Conservation (phyloP, 306 rosid genomes). For the Vicia villosa region DNA sequence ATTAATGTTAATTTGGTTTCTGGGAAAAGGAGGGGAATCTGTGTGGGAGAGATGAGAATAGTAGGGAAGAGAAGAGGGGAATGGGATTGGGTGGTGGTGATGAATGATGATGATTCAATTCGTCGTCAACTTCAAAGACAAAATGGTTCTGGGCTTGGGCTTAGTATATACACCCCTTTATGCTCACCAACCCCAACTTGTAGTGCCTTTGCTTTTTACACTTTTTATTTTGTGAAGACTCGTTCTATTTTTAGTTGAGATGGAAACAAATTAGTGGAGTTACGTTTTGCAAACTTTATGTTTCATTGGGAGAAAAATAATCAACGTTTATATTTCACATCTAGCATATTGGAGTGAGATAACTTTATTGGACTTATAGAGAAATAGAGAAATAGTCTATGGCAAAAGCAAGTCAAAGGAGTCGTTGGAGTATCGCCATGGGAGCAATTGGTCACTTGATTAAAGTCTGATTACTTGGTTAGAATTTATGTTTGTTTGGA, state of each 20-base stretch:
- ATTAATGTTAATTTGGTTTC: not conserved
- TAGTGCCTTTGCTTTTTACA: not conserved
- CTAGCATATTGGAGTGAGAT: too few relatives aligned
- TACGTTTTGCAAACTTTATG: too few relatives aligned
- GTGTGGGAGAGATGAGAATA: constrained; percentile 2
- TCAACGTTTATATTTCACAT: too few relatives aligned
- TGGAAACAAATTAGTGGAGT: too few relatives aligned
- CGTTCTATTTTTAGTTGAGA: not conserved
- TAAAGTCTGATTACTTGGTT: too few relatives aligned
- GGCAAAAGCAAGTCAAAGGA: too few relatives aligned
- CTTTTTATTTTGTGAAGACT: not conserved
- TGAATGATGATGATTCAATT: not conserved
- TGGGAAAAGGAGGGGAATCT: constrained; percentile 22
- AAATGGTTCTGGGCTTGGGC: not conserved
- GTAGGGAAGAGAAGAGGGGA: not conserved
- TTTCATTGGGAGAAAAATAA: too few relatives aligned
- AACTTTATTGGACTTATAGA: too few relatives aligned
- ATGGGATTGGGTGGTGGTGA: not conserved
- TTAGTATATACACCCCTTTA: not conserved
- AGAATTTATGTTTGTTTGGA: too few relatives aligned
- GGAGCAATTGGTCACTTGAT: too few relatives aligned
- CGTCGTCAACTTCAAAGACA: constrained; percentile 1
- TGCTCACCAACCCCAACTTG: not conserved
- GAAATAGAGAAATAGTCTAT: too few relatives aligned
- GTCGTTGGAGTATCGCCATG: too few relatives aligned